These are phyloP conservation scores for barley (Hordeum vulgare) DNA, from an alignment of 176 grass and related monocot genomes.

Conservation along the genomic window DNA sequence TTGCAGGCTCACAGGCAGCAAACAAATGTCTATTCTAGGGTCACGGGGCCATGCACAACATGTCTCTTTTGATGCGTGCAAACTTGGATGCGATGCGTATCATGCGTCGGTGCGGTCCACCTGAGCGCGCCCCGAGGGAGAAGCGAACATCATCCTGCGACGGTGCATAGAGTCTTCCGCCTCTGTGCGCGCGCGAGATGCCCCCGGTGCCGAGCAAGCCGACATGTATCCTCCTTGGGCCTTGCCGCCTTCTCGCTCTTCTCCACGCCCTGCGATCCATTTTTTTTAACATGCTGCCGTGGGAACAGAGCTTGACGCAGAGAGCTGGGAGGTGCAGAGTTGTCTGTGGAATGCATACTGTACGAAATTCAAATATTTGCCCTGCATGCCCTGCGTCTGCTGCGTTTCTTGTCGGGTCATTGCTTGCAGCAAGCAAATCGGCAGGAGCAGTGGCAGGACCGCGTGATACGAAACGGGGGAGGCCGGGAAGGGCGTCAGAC, in stretches of 20 bases:
- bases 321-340: not conserved
- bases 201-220: not conserved
- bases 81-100: not conserved
- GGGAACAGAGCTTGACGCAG: not conserved
- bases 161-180: not conserved
- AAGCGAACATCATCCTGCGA: not conserved
- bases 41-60: not conserved
- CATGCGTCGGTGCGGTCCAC: not conserved
- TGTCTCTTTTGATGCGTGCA: not conserved
- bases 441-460: not conserved
- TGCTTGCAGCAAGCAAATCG: not conserved
- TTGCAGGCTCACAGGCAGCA: too few species aligned
- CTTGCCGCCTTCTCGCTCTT: not conserved
- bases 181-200: not conserved
- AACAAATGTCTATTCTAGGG: not conserved
- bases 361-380: slow-evolving; percentile 22
- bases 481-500: not conserved
- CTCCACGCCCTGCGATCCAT: not conserved
- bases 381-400: not conserved
- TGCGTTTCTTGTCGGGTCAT: not conserved
- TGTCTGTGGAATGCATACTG: not conserved
- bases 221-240: slow-evolving; percentile 13
- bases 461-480: not conserved
- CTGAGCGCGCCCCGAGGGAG: not conserved
- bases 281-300: not conserved